Evolutionary conservation across 768 basidiomycete species (phyloP).

Genomic region (Galerina marginata): DNA sequence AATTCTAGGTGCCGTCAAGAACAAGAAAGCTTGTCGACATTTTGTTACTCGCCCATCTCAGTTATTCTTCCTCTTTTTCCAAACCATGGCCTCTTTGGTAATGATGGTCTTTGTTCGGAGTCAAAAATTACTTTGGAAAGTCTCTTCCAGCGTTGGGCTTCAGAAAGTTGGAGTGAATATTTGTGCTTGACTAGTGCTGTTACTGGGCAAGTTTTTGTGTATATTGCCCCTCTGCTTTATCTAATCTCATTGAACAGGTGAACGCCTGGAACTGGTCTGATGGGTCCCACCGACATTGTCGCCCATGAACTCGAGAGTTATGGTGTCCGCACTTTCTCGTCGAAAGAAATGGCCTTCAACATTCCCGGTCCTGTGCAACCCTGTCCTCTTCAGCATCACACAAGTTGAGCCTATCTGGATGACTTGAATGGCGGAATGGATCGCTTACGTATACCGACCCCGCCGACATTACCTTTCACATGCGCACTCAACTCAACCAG

Average conservation of each 20-base stretch:
- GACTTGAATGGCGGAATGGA: constrained; percentile 99
- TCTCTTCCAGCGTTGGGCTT: constrained; percentile 96
- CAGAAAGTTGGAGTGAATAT: constrained; percentile 99
- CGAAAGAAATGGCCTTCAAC: constrained; percentile 99
- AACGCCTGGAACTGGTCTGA: constrained; percentile 97
- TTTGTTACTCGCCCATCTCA: constrained; percentile 98
- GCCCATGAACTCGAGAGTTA: constrained; percentile 92
- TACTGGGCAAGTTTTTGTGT: constrained; percentile 72
- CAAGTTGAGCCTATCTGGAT: constrained; percentile 99
- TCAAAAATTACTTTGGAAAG: constrained; percentile 99
- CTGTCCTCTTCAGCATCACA: constrained; percentile 97
- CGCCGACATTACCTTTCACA: constrained; percentile 87
- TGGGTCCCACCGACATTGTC: constrained; percentile 94
- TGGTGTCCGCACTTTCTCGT: constrained; percentile 97
- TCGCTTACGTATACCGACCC: constrained; percentile 92
- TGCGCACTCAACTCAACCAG: constrained; percentile 79
- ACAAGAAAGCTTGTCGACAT: constrained; percentile 95
- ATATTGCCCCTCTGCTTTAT: constrained; percentile 6
- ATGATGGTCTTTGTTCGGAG: constrained; percentile 97
- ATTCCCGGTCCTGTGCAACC: constrained; percentile 99
- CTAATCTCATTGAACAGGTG: constrained; percentile 55
- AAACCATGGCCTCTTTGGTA: constrained; percentile 97
- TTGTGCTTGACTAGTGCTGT: constrained; percentile 97
- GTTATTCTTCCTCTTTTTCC: constrained; percentile 97
- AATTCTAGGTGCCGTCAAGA: constrained; percentile 95